Evolutionary conservation across 2,329 filamentous ascomycete species (phyloP).

Genomic region (Trematosphaeria pertusa): DNA sequence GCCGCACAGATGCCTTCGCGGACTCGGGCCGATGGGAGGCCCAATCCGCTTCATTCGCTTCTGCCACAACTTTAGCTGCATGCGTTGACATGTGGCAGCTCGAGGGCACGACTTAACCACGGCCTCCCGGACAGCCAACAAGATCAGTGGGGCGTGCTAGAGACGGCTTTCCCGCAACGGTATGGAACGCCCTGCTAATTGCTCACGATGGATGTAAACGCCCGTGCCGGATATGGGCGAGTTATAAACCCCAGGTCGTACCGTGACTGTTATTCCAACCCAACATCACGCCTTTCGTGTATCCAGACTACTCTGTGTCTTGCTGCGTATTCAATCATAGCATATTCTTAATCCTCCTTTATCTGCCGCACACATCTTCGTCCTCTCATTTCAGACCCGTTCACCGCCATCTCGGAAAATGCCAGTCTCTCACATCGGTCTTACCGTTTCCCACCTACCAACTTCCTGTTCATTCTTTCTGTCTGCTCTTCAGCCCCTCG

Average conservation of each 20-base stretch:
- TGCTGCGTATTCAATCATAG: conserved; percentile 19
- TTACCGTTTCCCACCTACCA: conserved; percentile 78
- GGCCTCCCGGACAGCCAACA: conserved; percentile 45
- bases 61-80: conserved; percentile 45
- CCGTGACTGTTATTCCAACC: conserved; percentile 21
- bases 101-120: conserved; percentile 40
- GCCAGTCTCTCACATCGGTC: conserved; percentile 68
- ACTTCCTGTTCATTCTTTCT: conserved; percentile 85
- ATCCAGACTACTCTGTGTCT: conserved; percentile 15
- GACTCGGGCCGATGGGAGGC: conserved; percentile 34
- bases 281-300: conserved; percentile 19
- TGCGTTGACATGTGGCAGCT: conserved; percentile 50
- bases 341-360: conserved; percentile 6
- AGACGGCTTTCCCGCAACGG: conserved; percentile 38
- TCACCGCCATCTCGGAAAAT: conserved; percentile 49
- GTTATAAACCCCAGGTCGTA: conserved; percentile 44
- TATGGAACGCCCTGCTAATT: conserved; percentile 39
- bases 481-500: conserved; percentile 77
- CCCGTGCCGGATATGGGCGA: conserved; percentile 27
- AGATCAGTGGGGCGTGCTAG: conserved; percentile 44
- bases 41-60: conserved; percentile 44
- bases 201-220: conserved; percentile 32
- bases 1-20: conserved; percentile 31
- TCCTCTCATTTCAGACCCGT: conserved; percentile 23
- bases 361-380: conserved; percentile 13